Base-by-base conservation (phyloP, 768 basidiomycete species). In the Kwoniella shandongensis region DNA sequence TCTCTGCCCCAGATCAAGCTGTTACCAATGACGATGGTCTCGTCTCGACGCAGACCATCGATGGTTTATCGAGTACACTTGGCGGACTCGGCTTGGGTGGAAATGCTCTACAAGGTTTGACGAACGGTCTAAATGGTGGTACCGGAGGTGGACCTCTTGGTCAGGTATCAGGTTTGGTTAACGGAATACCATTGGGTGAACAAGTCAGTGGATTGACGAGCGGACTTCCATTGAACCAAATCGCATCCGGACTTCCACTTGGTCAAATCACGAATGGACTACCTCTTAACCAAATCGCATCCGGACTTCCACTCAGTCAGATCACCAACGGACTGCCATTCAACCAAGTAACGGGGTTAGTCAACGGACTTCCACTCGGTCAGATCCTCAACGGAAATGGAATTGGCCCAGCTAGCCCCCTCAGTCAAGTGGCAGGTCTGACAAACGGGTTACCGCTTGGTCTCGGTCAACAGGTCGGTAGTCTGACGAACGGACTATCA, bases 401-500 rank as follows among this genome's bases (percentile, higher is more conserved):
- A n/a, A n/a, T n/a, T n/a, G n/a, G n/a, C n/a, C n/a, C n/a, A n/a
- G n/a, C n/a, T n/a, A n/a, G n/a, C n/a, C n/a, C n/a, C n/a, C n/a
- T n/a, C n/a, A n/a, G 45, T 20, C 15, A 7, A 17, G 26, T 52
- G 17, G 57, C 50, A 18, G 51, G 48, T 11, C 35, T 53, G 2
- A 44, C 46, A 11, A 20, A 32, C 15, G 54, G 46, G 4, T 36
- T 44, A 25, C 51, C 44, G 11, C 20, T 59, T 7, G 44, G 26
- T 23, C 22, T 54, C 15, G 44, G 42, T 7, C 32, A n/a, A n/a
- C 35, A 44, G 1, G 25, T 53, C 18, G 36, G 44, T 22, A 44
- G 51, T 29, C 39, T 59, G 10, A 25, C 38, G 10, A 47, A 47
- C 25, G 47, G 47, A n/a, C 22, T 56, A n/a, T 30, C 53, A 50